Evolutionary conservation across 192 early-diverging fungal species (phyloP), one percentile per base, ranked within the genome.

Genomic region (Spizellomyces punctatus): DNA sequence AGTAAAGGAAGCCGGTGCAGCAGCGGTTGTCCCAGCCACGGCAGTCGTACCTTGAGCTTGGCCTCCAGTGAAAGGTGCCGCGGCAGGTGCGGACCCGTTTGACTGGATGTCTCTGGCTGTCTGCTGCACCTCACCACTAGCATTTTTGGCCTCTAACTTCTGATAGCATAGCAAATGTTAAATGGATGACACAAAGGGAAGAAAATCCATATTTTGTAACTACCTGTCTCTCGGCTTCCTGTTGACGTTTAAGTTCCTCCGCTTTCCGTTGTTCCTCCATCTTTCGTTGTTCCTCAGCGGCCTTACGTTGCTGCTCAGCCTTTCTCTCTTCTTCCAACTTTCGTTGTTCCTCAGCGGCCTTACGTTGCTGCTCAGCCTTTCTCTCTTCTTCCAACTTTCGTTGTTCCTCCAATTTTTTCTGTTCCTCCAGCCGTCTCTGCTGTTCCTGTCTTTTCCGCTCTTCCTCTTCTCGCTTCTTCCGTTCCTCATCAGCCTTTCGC

Each of bases 401-500:
- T 19, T 54, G 50, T 12, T 12, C 50, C 17, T 54, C 50, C 12
- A 19, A 12, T 4, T 54, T 0, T 54, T 54, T 54, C 12, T 19
- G 50, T 19, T 54, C 50, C 50, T 54, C 14, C 12, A n/a, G 14
- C 17, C 50, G 50, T n/a, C 12, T 47, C 63, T 16, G 52, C 14
- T 42, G 42, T 46, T 63, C 58, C 46, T 44, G 43, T 48, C 42
- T 71, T 43, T 17, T 41, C 46, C 60, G 43, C 46, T 6, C 14
- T 17, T 61, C 69, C 10, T 71, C 60, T 52, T 14, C 69, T 45
- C 16, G 43, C 8, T n/a, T 16, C 45, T 49, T 44, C 64, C 45
- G n/a, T n/a, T n/a, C 36, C 17, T 16, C 36, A 41, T 61, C 22
- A 17, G 36, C 17, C n/a, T 27, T 44, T 16, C 45, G 16, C 6